Percentiles rank a stretch among this genome's conserved stretches.
These are phyloP conservation scores for Artemisia annua DNA, from an alignment of 129 eudicot genomes.

Conservation along the genomic window DNA sequence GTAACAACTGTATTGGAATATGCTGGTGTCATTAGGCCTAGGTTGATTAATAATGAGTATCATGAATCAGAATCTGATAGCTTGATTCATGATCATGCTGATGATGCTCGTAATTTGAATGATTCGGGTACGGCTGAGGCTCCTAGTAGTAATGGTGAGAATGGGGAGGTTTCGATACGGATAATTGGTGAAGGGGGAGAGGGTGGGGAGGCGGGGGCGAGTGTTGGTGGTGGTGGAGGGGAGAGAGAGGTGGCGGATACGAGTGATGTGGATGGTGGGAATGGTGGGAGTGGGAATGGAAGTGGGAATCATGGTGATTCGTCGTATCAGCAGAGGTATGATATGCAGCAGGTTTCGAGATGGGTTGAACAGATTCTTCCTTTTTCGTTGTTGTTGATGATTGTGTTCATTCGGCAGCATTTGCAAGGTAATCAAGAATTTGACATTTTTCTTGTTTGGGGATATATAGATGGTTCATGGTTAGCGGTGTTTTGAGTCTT, in stretches of 20 bases:
- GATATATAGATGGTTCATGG: not conserved
- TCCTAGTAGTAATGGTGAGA: conserved; percentile 27
- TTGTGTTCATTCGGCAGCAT: conserved; percentile 79
- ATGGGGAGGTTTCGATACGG: conserved; percentile 76
- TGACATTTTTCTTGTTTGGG: not conserved
- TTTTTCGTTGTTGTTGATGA: conserved; percentile 63
- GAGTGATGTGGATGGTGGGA: conserved; percentile 33
- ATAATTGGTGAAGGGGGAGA: conserved; percentile 45
- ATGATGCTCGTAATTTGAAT: not conserved
- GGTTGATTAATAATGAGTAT: too few species aligned
- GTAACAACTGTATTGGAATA: too few species aligned
- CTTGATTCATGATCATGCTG: too few species aligned
- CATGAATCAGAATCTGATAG: too few species aligned
- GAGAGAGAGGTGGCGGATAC: conserved; percentile 36
- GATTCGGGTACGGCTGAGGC: conserved; percentile 23
- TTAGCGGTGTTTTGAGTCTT: not conserved
- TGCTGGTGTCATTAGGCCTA: too few species aligned
- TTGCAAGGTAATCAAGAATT: conserved; percentile 57
- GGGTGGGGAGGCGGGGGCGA: conserved; percentile 32
- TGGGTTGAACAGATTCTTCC: conserved; percentile 85
- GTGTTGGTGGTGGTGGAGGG: conserved; percentile 11
- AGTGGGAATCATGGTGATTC: conserved; percentile 44
- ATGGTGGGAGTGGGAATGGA: conserved; percentile 30
- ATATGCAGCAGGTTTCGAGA: conserved; percentile 61
- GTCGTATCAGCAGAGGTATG: conserved; percentile 54